Evolutionary conservation across 202 grass and related monocot genomes (phyloP), one percentile per base, ranked within the genome.

Genomic region (Eragrostis tef): DNA sequence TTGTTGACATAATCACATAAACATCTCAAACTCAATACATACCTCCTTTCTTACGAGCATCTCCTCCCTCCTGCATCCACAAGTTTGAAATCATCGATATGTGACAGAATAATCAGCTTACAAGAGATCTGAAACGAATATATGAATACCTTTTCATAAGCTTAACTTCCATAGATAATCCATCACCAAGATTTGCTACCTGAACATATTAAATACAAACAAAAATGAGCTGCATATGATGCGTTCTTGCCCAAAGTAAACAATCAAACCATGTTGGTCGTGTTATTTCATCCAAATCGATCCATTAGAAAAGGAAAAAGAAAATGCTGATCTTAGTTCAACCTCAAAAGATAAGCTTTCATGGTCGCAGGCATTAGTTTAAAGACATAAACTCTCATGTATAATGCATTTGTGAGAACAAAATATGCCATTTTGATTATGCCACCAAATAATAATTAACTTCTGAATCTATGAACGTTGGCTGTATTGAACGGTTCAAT

Each of bases 161-260:
- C 52, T 94, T 94, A 78, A 90, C 92, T 78, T 98, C 96, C 88
- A 98, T 86, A 87, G 95, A 98, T 78, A 90, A 78, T 47, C 96
- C 92, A 93, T 98, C 89, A 53, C 96, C 92, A 69, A 93, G 87
- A 81, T 85, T 91, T 73, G 92, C 88, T 81, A 98, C 90, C 96
- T 98, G 34, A 9, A 75, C 11, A 78, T 67, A 87, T 48, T 41
- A 29, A 51, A 41, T 56, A 69, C 53, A 71, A 71, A 58, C 76
- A 34, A 39, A 39, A 78, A 54, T 57, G 47, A 64, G 57, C 21
- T 82, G 7, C 47, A 77, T 78, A 83, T 50, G 29, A 70, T 31
- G 44, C 75, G 86, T 57, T 11, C 41, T 70, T 3, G 0, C 50
- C 69, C 52, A 44, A 44, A 81, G 50, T 63, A 54, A 5, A 65